Evolutionary conservation across 176 grass and related monocot species (phyloP), one percentile per base, ranked within the genome.

Genomic region (Avena insularis): DNA sequence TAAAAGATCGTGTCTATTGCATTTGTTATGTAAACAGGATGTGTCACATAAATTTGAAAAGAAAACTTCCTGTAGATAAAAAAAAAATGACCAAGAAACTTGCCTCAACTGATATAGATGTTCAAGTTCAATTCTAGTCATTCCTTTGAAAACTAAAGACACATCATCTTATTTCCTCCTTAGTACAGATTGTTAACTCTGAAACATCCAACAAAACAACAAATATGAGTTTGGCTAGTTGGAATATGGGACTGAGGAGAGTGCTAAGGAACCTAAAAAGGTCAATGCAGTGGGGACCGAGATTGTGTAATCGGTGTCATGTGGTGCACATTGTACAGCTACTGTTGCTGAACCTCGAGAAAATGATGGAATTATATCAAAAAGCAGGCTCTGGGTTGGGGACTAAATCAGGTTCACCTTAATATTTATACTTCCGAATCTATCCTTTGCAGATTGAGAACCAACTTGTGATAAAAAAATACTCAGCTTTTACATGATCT

Each of bases 241-340:
- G 88, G 96, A 93, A 90, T 92, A 98, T 93, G 96, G 96, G 35
- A 92, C 93, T 62, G 96, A 98, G 79, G 88, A 95, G 51, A 94
- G 88, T 54, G 77, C 86, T 27, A 90, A 95, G 79, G 89, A 91
- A 38, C 96, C 93, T 16, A 88, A 92, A 81, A 95, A 83, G 77
- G 92, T 98, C 62, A 95, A 91, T 14, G 82, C 89, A 55, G 71
- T 95, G 88, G 80, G 93, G 27, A 86, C 92, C 31, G 93, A 98
- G 73, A 86, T 91, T 90, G 92, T 98, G 83, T 95, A 94, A 90
- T 92, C 81, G 25, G 92, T 98, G n/a, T 92, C 96, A 21, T 98
- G 96, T 91, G 96, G 96, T 53, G 96, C 93, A 89, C 93, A 95
- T 82, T 98, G 93, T 92, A 95, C 96, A 87, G 90, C 93, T 94